These are phyloP conservation scores for Mycena citricolor DNA, from an alignment of 1,284 basidiomycete species.

Conservation along the genomic window DNA sequence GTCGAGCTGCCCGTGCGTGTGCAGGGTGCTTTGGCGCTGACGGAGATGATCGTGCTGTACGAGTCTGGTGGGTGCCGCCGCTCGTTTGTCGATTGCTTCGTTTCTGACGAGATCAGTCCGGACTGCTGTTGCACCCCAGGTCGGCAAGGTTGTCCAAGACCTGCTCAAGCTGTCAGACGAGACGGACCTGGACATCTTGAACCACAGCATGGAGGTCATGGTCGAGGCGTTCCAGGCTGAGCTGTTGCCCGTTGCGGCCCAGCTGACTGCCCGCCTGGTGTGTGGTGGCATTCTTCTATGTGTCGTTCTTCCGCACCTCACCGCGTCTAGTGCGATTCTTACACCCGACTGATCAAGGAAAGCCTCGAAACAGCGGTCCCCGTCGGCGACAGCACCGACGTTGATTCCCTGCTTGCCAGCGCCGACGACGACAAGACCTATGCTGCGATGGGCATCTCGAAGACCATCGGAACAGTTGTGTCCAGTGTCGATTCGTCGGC, in stretches of 20 bases:
- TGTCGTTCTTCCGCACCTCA: neutral
- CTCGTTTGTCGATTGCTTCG: slow-evolving; percentile 7
- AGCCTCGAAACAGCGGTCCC: slow-evolving; percentile 48
- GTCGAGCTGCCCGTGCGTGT: slow-evolving; percentile 82
- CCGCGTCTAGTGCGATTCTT: slow-evolving; percentile 68
- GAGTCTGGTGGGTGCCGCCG: slow-evolving; percentile 50
- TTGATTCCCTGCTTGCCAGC: slow-evolving; percentile 54
- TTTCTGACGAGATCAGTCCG: slow-evolving; percentile 48
- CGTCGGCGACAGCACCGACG: slow-evolving; percentile 47
- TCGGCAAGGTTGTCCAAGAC: slow-evolving; percentile 87
- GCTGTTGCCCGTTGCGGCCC: slow-evolving; percentile 82
- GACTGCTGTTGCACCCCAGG: slow-evolving; percentile 71
- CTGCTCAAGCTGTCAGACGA: slow-evolving; percentile 86
- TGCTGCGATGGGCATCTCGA: slow-evolving; percentile 81
- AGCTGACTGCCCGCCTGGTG: slow-evolving; percentile 78
- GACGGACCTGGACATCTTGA: slow-evolving; percentile 86
- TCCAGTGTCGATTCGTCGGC: slow-evolving; percentile 72
- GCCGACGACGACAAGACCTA: slow-evolving; percentile 81
- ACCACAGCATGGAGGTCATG: slow-evolving; percentile 80
- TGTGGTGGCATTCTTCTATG: slow-evolving; percentile 29
- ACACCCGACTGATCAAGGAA: slow-evolving; percentile 75
- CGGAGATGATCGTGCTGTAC: slow-evolving; percentile 71
- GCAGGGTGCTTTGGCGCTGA: slow-evolving; percentile 79
- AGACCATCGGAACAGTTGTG: slow-evolving; percentile 77
- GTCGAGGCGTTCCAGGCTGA: slow-evolving; percentile 85